Evolutionary conservation across 2,329 filamentous ascomycete genomes (phyloP).

Genomic region (Aureobasidium sp.): DNA sequence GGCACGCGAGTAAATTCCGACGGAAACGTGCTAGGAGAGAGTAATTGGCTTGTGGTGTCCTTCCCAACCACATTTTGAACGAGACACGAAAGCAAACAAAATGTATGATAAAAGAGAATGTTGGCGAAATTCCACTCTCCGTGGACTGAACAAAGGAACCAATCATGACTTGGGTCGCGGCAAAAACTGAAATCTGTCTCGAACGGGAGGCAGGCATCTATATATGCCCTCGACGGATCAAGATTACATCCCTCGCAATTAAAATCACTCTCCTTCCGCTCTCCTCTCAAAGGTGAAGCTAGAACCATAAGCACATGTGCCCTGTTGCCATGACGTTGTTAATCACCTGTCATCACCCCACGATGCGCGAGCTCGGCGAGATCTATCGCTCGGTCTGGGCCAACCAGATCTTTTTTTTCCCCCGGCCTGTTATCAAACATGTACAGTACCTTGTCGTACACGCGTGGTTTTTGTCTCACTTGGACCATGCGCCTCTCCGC

Average conservation of each 20-base stretch:
- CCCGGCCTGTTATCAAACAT: background rate
- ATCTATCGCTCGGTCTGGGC: background rate
- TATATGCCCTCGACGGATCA: slow-evolving; percentile 4
- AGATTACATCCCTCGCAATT: background rate
- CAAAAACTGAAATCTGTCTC: background rate
- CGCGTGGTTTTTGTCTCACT: background rate
- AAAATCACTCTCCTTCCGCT: background rate
- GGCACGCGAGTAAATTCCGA: too few species aligned
- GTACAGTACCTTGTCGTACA: background rate
- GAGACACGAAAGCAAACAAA: too few species aligned
- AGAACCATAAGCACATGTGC: background rate
- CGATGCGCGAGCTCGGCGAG: background rate
- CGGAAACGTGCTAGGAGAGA: too few species aligned
- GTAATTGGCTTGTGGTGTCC: too few species aligned
- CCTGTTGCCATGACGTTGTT: background rate
- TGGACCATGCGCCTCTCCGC: background rate
- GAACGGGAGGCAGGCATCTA: background rate
- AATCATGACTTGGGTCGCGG: background rate
- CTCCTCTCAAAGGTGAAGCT: background rate
- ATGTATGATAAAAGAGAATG: too few species aligned
- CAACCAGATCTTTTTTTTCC: background rate
- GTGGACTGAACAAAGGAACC: too few species aligned
- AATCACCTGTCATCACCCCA: slow-evolving; percentile 17
- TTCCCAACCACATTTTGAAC: too few species aligned
- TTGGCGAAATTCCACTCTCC: background rate